Percentiles rank a stretch among this genome's conserved stretches.
These are phyloP conservation scores for Monosporozyma solicola DNA, from an alignment of 805 yeast genomes.

Conservation along the genomic window DNA sequence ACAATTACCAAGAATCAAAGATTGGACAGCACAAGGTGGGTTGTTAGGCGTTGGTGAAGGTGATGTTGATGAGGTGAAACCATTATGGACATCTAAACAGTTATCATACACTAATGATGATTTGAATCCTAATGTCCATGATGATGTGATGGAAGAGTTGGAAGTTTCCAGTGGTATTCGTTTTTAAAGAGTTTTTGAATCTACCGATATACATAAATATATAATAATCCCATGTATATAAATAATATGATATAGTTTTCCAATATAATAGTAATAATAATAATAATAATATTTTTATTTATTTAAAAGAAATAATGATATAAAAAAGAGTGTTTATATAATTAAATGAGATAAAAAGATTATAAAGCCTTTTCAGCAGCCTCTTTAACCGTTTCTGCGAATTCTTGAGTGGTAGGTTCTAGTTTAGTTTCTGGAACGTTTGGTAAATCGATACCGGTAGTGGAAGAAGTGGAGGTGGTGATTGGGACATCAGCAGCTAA, in stretches of 20 bases:
- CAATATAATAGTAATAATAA: too few relatives aligned
- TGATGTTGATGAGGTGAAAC: conserved; percentile 39
- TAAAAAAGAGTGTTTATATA: too few relatives aligned
- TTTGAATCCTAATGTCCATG: conserved; percentile 56
- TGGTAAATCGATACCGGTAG: conserved; percentile 33
- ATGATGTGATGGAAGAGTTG: conserved; percentile 53
- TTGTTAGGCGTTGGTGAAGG: conserved; percentile 77
- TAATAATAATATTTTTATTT: too few relatives aligned
- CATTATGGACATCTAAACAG: conserved; percentile 85
- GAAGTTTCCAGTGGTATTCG: conserved; percentile 60
- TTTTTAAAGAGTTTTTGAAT: not conserved
- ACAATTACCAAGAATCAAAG: conserved; percentile 61
- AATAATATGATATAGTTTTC: too few relatives aligned
- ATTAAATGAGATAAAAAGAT: not conserved
- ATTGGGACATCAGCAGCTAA: conserved; percentile 22
- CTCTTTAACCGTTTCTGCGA: conserved; percentile 15
- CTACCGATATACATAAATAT: not conserved
- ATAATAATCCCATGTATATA: conserved; percentile 1
- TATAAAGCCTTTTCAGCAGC: not conserved
- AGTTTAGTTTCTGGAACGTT: conserved; percentile 31
- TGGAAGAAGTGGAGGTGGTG: conserved; percentile 24
- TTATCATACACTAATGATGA: conserved; percentile 52
- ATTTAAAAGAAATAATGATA: too few relatives aligned
- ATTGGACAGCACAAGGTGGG: conserved; percentile 81
- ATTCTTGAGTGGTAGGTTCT: conserved; percentile 12